phyloP scores from a whole-genome alignment of 495 filamentous ascomycete species.

The Talaromyces thailandensis region DNA sequence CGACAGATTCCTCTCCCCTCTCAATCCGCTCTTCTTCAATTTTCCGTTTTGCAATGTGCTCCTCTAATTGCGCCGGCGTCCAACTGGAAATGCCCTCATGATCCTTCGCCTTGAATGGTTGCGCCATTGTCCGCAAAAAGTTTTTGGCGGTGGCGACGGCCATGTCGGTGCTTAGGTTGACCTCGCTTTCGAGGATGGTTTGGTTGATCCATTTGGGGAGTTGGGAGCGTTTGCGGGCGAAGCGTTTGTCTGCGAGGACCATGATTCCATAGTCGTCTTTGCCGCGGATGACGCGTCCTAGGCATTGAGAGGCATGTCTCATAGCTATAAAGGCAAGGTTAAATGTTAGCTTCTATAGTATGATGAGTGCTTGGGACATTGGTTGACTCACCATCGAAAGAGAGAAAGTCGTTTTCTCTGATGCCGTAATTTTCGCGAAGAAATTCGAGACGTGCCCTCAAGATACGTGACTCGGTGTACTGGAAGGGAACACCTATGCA shows the following conservation, averaged over 20 bases:
- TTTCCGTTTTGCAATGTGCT: constrained; percentile 61
- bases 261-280: constrained; percentile 99
- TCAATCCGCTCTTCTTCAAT: constrained; percentile 53
- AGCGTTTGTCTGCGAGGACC: constrained; percentile 90
- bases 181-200: constrained; percentile 72
- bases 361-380: neutral
- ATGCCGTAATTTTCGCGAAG: constrained; percentile 95
- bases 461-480: constrained; percentile 94
- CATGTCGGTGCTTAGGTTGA: constrained; percentile 91
- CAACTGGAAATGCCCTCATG: constrained; percentile 91
- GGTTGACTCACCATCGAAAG: constrained; percentile 56
- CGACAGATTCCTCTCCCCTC: constrained; percentile 18
- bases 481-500: constrained; percentile 98
- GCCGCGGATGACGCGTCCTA: constrained; percentile 89
- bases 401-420: constrained; percentile 93
- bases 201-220: constrained; percentile 97
- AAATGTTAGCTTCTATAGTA: neutral
- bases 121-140: constrained; percentile 83
- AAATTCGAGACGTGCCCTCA: constrained; percentile 94
- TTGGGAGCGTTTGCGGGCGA: constrained; percentile 80
- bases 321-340: constrained; percentile 46
- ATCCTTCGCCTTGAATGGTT: constrained; percentile 72
- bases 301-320: constrained; percentile 93
- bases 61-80: constrained; percentile 67
- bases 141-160: constrained; percentile 79